Base-by-base conservation (phyloP, 495 filamentous ascomycete species). In the Gamarada debralockiae region DNA sequence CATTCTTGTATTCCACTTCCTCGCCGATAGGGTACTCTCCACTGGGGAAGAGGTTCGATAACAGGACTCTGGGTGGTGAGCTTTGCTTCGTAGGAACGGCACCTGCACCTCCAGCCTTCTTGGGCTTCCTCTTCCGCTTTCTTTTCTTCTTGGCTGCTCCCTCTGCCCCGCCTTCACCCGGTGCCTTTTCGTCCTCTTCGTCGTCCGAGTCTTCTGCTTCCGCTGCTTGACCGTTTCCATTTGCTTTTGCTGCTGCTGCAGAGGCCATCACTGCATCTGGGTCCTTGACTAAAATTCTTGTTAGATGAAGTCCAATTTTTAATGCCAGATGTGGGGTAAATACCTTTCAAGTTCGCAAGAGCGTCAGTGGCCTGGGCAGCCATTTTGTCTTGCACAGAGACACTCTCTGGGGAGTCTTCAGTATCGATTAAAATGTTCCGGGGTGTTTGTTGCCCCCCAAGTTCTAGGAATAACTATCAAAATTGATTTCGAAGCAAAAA, bases 121-220 rank as follows among this genome's bases (percentile, higher is more conserved):
- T 87, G 75, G 90, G 90, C 76, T 85, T 92, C 73, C 89, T 89
- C 73, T 90, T 90, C 67, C 80, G 78, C 65, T 80, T 80, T 66
- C 78, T 76, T 54, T 70, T 70, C 53, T 62, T 65, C 51, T 71
- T 71, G 40, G 71, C 72, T 4, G 65, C 72, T 2, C 63, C 75
- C 15, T 68, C 66, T 5, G 60, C 69, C 15, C 65, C 62, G 9
- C 55, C 57, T n/a, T 68, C 66, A 6, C 60, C 61, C 6, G 61
- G 48, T 18, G 61, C 58, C 31, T 66, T 60, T 0, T 70, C 74
- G 15, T 78, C 76, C 1, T 67, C 75, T 1, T 79, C 78, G 46
- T 89, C 85, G 25, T 87, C 84, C 22, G 83, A 85, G 39, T 87
- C 83, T 48, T 87, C 85, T 48, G 79, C 79, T 48, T 75, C 68